phyloP scores from a whole-genome alignment of 768 basidiomycete species.

The Suillus bovinus region DNA sequence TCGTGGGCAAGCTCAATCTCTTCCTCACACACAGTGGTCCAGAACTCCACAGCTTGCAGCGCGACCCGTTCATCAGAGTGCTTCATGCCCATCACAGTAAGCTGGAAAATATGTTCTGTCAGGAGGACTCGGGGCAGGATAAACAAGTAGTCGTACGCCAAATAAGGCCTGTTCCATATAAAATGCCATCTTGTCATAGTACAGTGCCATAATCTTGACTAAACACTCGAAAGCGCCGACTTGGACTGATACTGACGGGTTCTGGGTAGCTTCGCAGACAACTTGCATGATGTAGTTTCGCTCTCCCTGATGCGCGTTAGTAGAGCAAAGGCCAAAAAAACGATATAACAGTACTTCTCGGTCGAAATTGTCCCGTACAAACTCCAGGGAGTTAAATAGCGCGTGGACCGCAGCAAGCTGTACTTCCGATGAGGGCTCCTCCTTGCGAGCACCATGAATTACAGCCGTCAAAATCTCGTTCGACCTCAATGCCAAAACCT shows the following conservation, averaged over 20 bases:
- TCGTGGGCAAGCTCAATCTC: conserved; percentile 92
- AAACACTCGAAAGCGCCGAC: conserved; percentile 96
- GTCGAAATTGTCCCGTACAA: conserved; percentile 97
- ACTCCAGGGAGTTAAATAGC: conserved; percentile 93
- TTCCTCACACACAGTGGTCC: conserved; percentile 99
- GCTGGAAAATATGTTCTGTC: conserved; percentile 42
- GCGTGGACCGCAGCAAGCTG: conserved; percentile 93
- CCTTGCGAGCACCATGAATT: conserved; percentile 96
- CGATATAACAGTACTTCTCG: conserved; percentile 89
- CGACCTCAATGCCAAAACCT: conserved; percentile 82
- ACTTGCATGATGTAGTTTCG: conserved; percentile 99
- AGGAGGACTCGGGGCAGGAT: conserved; percentile 12
- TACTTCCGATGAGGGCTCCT: conserved; percentile 88
- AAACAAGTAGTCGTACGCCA: conserved; percentile 58
- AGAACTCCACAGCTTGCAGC: conserved; percentile 97
- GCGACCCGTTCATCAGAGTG: conserved; percentile 89
- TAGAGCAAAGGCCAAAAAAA: not conserved
- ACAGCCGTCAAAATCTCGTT: conserved; percentile 99
- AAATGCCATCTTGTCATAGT: conserved; percentile 98
- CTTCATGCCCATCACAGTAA: conserved; percentile 98
- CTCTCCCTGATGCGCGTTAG: conserved; percentile 67
- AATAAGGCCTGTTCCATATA: conserved; percentile 99
- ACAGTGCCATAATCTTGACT: conserved; percentile 94
- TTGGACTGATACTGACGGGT: conserved; percentile 74
- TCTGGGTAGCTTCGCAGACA: conserved; percentile 97